These are phyloP conservation scores for Metschnikowia orientalis DNA, from an alignment of 805 yeast genomes.

Conservation along the genomic window DNA sequence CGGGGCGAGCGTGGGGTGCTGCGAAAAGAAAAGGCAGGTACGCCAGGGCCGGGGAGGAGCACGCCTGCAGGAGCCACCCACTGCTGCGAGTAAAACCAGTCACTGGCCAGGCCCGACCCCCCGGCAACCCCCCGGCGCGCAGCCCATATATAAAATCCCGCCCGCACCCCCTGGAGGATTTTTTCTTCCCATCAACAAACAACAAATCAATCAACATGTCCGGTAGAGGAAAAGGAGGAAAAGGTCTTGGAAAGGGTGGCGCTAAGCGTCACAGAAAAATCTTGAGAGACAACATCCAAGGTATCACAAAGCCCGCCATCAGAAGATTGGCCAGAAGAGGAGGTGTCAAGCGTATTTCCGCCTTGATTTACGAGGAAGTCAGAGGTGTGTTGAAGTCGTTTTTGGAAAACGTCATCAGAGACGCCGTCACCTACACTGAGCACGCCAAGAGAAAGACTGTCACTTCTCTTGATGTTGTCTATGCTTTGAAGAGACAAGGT, in stretches of 20 bases:
- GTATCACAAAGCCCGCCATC: conserved; percentile 99
- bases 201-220: conserved; percentile 57
- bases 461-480: conserved; percentile 96
- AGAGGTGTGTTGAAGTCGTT: conserved; percentile 94
- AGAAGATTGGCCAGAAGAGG: conserved; percentile 99
- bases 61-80: no score
- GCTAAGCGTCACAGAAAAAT: conserved; percentile 99
- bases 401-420: conserved; percentile 96
- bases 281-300: conserved; percentile 98
- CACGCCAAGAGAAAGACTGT: conserved; percentile 99
- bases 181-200: conserved; percentile 9
- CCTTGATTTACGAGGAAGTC: conserved; percentile 97
- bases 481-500: conserved; percentile 99
- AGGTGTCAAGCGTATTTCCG: conserved; percentile 99
- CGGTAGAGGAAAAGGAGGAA: conserved; percentile 99
- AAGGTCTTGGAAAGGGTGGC: conserved; percentile 99
- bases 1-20: conserved; percentile 3
- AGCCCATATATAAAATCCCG: conserved; percentile 13
- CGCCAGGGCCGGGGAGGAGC: conserved; percentile 7
- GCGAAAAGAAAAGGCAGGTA: conserved; percentile 11
- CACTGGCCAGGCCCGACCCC: not conserved
- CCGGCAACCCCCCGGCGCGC: not conserved
- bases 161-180: conserved; percentile 11
- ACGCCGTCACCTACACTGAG: conserved; percentile 98
- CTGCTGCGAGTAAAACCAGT: no score